Evolutionary conservation across 2,329 filamentous ascomycete species (phyloP), one percentile per base, ranked within the genome.

Genomic region (Periconia sp.): DNA sequence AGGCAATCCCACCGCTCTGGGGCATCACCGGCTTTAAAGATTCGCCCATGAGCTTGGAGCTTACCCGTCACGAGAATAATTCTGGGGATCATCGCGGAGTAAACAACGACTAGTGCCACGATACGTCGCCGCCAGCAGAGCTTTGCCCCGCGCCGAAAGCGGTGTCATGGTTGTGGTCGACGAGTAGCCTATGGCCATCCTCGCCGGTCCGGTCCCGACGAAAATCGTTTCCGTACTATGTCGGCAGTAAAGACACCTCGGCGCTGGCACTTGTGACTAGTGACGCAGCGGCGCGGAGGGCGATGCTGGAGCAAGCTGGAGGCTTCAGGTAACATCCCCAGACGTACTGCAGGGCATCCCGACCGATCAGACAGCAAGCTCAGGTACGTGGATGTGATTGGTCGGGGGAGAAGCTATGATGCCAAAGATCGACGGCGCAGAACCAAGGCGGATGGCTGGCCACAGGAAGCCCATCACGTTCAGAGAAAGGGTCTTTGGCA

Each of bases 301-400:
- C 12, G 46, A 43, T 48, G 34, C 21, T 16, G 40, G 36, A 17
- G 38, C 28, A 17, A 29, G 32, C 24, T 36, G 36, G 36, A 43
- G 23, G 23, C 26, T 46, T 52, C 24, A 12, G 39, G 38, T 36
- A 32, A 35, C 41, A 28, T 32, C 40, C 36, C 42, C 33, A 42
- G 38, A 38, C 46, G 24, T 41, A 35, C 46, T 47, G 54, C 53
- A 59, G 54, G 56, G 58, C 32, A 29, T 22, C 35, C 38, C 36
- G 37, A 40, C 30, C 32, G 31, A 25, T 48, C 46, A 46, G 37
- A 13, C 26, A 15, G 34, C 19, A 31, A 31, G 48, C 43, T 55
- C 63, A 69, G 66, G 66, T 65, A 69, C 66, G 38, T 18, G 11
- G 10, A 11, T 17, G 24, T 63, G 56, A 66, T 67, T 67, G 56